Evolutionary conservation across 345 rosid species (phyloP).

Genomic region (Aegle marmelos): DNA sequence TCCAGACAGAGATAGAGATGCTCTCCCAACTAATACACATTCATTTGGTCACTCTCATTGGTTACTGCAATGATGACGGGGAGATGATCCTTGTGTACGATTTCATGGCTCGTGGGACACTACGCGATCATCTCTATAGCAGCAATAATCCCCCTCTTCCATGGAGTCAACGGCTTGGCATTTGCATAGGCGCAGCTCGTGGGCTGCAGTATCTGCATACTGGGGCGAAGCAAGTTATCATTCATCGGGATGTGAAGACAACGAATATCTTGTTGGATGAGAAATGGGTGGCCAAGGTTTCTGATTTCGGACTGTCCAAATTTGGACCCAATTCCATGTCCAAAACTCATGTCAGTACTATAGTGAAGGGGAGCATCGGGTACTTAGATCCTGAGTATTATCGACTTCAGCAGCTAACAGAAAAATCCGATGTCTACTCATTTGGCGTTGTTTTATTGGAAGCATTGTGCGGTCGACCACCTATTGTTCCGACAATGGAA

Average conservation of each 20-base stretch:
- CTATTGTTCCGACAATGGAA: constrained; percentile 17
- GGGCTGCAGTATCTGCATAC: too few relatives aligned
- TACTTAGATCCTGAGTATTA: constrained; percentile 65
- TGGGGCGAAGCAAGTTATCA: too few relatives aligned
- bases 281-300: constrained; percentile 56
- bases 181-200: too few relatives aligned
- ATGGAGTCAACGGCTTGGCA: too few relatives aligned
- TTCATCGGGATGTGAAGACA: constrained; percentile 53
- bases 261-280: constrained; percentile 56
- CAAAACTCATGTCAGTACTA: constrained; percentile 44
- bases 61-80: too few relatives aligned
- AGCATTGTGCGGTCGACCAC: constrained; percentile 45
- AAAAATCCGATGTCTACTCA: constrained; percentile 70
- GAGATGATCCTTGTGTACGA: too few relatives aligned
- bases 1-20: too few relatives aligned
- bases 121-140: too few relatives aligned
- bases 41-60: too few relatives aligned
- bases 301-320: constrained; percentile 53
- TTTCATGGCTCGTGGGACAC: too few relatives aligned
- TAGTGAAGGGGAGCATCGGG: constrained; percentile 52
- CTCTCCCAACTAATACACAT: too few relatives aligned
- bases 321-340: constrained; percentile 33
- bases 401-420: constrained; percentile 49
- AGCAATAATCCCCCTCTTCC: too few relatives aligned
- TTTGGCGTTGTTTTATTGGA: constrained; percentile 63